Evolutionary conservation across 768 basidiomycete genomes (phyloP), one percentile per base, ranked within the genome.

Genomic region (Dentipellis sp.): DNA sequence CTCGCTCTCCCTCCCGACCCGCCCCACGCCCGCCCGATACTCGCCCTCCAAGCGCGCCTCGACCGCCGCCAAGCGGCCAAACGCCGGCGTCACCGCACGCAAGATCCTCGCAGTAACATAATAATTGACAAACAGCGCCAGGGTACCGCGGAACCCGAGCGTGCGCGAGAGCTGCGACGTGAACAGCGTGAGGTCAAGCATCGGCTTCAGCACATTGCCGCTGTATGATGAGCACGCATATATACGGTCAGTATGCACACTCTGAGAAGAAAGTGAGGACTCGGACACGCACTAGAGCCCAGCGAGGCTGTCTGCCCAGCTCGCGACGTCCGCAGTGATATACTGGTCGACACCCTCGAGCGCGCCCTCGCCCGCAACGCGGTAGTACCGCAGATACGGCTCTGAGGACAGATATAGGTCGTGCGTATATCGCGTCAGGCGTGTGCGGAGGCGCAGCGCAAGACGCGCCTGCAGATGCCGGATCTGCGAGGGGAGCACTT

Each of bases 181-280:
- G 74, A 97, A 98, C 49, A 98, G 82, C 22, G 94, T 69, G 45
- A 97, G 74, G 67, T 97, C 94, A 16, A 97, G 81, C 0, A 88
- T 81, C 0, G 95, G 94, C 66, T 98, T 98, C 59, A 94, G 82
- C 37, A 97, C 66, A 67, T 98, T 98, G 5, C 94, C 94, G 65
- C 93, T 94, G 48, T n/a, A 7, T 9, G 40, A 42, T 7, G 42
- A 3, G 19, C 8, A 60, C 23, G 37, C 19, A 14, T 16, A 14
- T 40, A 29, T 47, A 46, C 21, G 39, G 38, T 46, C 11, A 1
- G 46, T 16, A 16, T 58, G 14, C 61, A n/a, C 7, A 4, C 12
- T 35, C 10, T 12, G 22, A 38, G 12, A 19, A 16, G 0, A 5
- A 19, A 5, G 9, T 16, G 48, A 17, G 53, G 7, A 12, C n/a